Conservation (phyloP, 305 asterid species). For the Galium porrigens region DNA sequence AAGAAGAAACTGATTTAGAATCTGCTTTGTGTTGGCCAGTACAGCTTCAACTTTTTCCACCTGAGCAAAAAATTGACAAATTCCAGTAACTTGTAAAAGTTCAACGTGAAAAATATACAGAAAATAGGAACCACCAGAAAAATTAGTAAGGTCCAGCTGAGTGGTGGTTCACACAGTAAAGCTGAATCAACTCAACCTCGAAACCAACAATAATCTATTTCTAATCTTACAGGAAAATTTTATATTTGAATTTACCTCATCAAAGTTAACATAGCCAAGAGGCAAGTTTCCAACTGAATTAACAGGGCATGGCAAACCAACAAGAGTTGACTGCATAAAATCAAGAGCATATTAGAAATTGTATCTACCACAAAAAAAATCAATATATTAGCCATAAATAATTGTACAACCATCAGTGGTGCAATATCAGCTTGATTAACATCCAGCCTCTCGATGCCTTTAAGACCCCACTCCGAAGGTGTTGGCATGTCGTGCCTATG, state of each 20-base stretch:
- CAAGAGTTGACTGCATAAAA: conserved; percentile 69
- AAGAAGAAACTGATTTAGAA: conserved; percentile 65
- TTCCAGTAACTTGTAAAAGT: neutral
- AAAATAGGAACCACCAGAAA: neutral
- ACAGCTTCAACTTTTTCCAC: conserved; percentile 82
- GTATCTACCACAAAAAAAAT: conserved; percentile 14
- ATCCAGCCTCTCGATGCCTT: conserved; percentile 74
- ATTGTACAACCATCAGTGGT: conserved; percentile 67
- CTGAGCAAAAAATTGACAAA: conserved; percentile 25
- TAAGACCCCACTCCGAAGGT: conserved; percentile 85
- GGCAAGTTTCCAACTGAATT: conserved; percentile 92
- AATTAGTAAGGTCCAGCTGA: neutral
- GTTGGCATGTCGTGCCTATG: conserved; percentile 75
- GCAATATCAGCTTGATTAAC: conserved; percentile 99
- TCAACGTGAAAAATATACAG: neutral
- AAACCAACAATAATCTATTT: neutral
- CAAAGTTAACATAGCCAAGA: conserved; percentile 52
- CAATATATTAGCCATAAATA: conserved; percentile 15
- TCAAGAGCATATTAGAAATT: conserved; percentile 20
- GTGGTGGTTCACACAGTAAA: neutral
- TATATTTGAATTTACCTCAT: conserved; percentile 40
- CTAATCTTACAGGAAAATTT: neutral
- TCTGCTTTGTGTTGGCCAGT: conserved; percentile 76
- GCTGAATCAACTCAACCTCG: neutral
- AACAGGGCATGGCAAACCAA: conserved; percentile 87